phyloP scores from a whole-genome alignment of 192 early-diverging fungal genomes.

The Mortierella alpina region DNA sequence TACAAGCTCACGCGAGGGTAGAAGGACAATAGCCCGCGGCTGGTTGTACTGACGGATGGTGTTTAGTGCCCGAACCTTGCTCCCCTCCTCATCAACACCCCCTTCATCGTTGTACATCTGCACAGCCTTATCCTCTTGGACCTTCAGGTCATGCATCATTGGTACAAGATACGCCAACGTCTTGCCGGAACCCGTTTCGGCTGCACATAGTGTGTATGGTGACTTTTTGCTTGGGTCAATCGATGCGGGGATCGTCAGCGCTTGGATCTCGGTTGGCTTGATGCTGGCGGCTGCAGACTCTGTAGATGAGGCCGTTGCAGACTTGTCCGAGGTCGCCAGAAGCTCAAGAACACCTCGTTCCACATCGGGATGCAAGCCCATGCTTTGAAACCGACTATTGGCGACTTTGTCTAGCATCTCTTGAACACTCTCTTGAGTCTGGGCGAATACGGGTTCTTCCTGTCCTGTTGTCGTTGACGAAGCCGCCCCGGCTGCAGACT shows the following conservation, averaged over 20 bases:
- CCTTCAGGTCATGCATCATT: constrained; percentile 79
- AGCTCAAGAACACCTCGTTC: constrained; percentile 58
- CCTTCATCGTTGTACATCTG: constrained; percentile 15
- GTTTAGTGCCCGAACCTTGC: constrained; percentile 29
- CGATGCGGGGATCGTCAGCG: constrained; percentile 81
- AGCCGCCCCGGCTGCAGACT: background rate
- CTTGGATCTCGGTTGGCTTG: constrained; percentile 87
- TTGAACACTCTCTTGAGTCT: constrained; percentile 31
- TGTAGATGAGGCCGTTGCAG: background rate
- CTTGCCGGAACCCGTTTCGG: constrained; percentile 94
- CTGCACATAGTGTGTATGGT: constrained; percentile 76
- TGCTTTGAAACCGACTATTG: constrained; percentile 63
- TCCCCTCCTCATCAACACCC: constrained; percentile 26
- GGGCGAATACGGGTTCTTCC: constrained; percentile 26
- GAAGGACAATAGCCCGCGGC: constrained; percentile 86
- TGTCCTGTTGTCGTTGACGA: background rate
- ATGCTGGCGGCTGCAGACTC: constrained; percentile 18
- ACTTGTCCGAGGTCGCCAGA: constrained; percentile 10
- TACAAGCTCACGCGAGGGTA: constrained; percentile 91
- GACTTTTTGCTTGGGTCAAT: constrained; percentile 52
- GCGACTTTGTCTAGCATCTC: constrained; percentile 35
- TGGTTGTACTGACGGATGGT: constrained; percentile 73
- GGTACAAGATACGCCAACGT: constrained; percentile 90
- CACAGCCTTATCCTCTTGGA: constrained; percentile 64
- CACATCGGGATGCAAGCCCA: constrained; percentile 72